A percentile compares a stretch with the other conserved stretches of the same genome.
phyloP scores from a whole-genome alignment of 441 rosid species.

The Daphne laureola region DNA sequence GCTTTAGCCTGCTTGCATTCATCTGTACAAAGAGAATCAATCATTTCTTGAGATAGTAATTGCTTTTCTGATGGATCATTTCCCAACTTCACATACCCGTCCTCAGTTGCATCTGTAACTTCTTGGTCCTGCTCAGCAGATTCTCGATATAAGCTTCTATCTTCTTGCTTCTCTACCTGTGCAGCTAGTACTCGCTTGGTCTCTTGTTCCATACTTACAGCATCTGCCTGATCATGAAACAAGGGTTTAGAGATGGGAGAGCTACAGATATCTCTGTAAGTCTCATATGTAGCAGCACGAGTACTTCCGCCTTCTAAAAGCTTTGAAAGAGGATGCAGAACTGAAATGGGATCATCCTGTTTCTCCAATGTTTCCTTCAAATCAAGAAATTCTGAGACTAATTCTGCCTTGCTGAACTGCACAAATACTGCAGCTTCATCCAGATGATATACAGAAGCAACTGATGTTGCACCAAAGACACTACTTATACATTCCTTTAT shows the following conservation, averaged over 20 bases:
- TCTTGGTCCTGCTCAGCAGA: conserved; percentile 3
- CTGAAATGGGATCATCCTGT: conserved; percentile 39
- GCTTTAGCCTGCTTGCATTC: conserved; percentile 20
- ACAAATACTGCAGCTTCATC: conserved; percentile 74
- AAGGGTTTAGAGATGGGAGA: conserved; percentile 46
- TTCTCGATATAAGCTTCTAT: conserved; percentile 12
- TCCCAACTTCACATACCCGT: not conserved
- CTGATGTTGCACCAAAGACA: conserved; percentile 52
- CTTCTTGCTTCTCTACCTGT: conserved; percentile 16
- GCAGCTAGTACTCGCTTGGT: conserved; percentile 24
- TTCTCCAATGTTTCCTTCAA: conserved; percentile 60
- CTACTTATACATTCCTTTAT: conserved; percentile 64
- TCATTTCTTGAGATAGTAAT: conserved; percentile 16
- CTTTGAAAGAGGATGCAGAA: conserved; percentile 72
- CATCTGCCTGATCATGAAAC: conserved; percentile 77
- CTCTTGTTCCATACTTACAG: conserved; percentile 54
- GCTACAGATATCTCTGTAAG: conserved; percentile 75
- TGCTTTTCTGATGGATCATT: conserved; percentile 10
- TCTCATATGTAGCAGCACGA: conserved; percentile 59
- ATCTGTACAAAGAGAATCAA: conserved; percentile 22
- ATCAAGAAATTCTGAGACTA: conserved; percentile 46
- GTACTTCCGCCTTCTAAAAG: conserved; percentile 73
- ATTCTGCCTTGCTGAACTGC: conserved; percentile 52
- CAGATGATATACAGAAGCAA: conserved; percentile 42
- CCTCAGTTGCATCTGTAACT: conserved; percentile 10